phyloP scores from a whole-genome alignment of 306 rosid species.

The Castanopsis chinensis region DNA sequence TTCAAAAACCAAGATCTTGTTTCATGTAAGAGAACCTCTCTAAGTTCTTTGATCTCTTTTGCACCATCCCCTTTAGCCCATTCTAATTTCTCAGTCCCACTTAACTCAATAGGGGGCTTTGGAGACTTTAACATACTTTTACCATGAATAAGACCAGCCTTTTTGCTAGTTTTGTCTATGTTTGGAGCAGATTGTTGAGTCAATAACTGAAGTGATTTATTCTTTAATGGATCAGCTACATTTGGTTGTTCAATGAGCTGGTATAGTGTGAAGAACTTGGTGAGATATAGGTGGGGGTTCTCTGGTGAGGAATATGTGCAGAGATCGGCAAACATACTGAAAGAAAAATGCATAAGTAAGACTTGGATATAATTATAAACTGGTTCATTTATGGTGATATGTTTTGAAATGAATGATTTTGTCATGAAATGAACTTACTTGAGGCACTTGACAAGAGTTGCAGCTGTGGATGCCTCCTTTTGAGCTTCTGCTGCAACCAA shows the following conservation, averaged over 20 bases:
- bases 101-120: slow-evolving; percentile 41
- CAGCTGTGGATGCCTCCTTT: slow-evolving; percentile 74
- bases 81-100: slow-evolving; percentile 65
- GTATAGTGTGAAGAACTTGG: slow-evolving; percentile 69
- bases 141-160: slow-evolving; percentile 19
- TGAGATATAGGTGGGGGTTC: slow-evolving; percentile 66
- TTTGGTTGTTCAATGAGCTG: slow-evolving; percentile 64
- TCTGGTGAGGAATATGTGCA: slow-evolving; percentile 66
- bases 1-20: slow-evolving; percentile 85
- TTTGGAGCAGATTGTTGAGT: slow-evolving; percentile 43
- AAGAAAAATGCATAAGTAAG: slow-evolving; percentile 17
- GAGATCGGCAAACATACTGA: slow-evolving; percentile 66
- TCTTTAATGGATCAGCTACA: slow-evolving; percentile 40
- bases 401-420: slow-evolving; percentile 1
- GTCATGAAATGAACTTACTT: slow-evolving; percentile 42
- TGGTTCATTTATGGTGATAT: background rate
- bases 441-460: slow-evolving; percentile 66
- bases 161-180: slow-evolving; percentile 45
- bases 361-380: background rate
- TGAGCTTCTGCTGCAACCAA: slow-evolving; percentile 80
- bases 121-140: slow-evolving; percentile 42
- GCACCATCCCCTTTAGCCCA: slow-evolving; percentile 68
- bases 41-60: slow-evolving; percentile 57
- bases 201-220: slow-evolving; percentile 36
- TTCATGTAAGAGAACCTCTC: slow-evolving; percentile 57